Evolutionary conservation across 2,329 filamentous ascomycete genomes (phyloP).

Genomic region (Verticillium longisporum): DNA sequence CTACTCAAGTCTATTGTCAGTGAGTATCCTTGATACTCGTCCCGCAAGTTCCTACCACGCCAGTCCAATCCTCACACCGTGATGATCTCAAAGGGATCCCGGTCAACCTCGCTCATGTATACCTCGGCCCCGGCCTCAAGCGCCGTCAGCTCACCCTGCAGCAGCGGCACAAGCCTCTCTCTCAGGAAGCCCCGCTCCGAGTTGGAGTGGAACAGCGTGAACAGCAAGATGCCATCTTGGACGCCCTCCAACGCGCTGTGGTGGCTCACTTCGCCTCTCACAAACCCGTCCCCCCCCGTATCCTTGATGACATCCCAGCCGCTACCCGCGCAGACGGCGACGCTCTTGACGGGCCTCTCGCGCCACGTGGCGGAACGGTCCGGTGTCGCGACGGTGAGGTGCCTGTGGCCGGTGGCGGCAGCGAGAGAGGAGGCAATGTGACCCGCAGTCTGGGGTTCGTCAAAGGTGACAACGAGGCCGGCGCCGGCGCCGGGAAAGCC

Average conservation of each 20-base stretch:
- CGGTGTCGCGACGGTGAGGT: conserved; percentile 42
- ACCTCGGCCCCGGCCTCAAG: conserved; percentile 53
- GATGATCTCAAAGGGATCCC: conserved; percentile 77
- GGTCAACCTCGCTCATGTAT: conserved; percentile 69
- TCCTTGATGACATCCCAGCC: conserved; percentile 70
- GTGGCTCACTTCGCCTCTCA: conserved; percentile 91
- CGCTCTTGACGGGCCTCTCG: conserved; percentile 47
- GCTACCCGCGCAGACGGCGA: conserved; percentile 86
- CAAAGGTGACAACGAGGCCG: conserved; percentile 41
- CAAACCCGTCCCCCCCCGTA: conserved; percentile 68
- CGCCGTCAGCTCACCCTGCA: conserved; percentile 51
- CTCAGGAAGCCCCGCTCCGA: conserved; percentile 80
- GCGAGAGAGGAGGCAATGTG: conserved; percentile 50
- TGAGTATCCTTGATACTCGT: no score
- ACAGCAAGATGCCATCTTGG: conserved; percentile 74
- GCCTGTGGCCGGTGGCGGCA: conserved; percentile 57
- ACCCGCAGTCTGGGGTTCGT: conserved; percentile 26
- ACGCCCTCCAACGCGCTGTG: conserved; percentile 84
- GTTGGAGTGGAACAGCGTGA: conserved; percentile 88
- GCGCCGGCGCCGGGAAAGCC: conserved; percentile 44
- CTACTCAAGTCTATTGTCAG: no score
- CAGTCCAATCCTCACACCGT: neutral
- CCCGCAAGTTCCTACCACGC: no score
- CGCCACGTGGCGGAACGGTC: conserved; percentile 35
- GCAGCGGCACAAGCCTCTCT: conserved; percentile 59